These are phyloP conservation scores for Xylaria sp. DNA, from an alignment of 2,329 filamentous ascomycete genomes.

Conservation along the genomic window DNA sequence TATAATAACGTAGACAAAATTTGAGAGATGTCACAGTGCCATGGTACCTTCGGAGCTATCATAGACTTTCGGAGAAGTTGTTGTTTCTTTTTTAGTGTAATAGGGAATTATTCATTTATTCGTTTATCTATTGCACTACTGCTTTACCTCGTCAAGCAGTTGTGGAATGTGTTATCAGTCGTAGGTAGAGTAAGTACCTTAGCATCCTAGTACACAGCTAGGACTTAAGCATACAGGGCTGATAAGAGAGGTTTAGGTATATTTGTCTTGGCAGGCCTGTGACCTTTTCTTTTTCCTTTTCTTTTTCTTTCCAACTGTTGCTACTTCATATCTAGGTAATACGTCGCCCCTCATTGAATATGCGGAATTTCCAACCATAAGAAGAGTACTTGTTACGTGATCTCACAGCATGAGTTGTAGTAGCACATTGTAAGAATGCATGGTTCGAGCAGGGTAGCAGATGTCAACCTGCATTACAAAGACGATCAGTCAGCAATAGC, in stretches of 20 bases:
- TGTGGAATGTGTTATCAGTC: not conserved
- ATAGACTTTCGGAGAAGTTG: not conserved
- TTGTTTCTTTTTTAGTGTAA: not conserved
- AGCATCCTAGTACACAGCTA: not conserved
- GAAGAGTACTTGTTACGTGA: conserved; percentile 13
- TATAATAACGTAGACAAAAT: not conserved
- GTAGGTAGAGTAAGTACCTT: not conserved
- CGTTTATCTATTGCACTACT: not conserved
- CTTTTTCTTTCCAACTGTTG: not conserved
- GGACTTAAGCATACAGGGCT: not conserved
- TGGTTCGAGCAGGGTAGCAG: conserved; percentile 7
- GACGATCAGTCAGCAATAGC: conserved; percentile 30
- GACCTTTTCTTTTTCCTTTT: not conserved
- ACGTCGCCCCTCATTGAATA: not conserved
- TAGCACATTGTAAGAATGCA: conserved; percentile 14
- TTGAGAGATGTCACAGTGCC: no score
- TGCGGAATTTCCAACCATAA: conserved; percentile 6
- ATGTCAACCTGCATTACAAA: conserved; percentile 31
- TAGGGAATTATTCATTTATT: not conserved
- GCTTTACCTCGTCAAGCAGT: not conserved
- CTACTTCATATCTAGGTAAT: not conserved
- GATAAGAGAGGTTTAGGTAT: not conserved
- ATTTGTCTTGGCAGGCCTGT: not conserved
- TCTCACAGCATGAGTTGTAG: conserved; percentile 6
- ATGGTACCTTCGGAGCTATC: not conserved